A percentile compares a stretch with the other conserved stretches of the same genome.
phyloP scores from a whole-genome alignment of 2,329 filamentous ascomycete species.

The Fusarium tupiense region DNA sequence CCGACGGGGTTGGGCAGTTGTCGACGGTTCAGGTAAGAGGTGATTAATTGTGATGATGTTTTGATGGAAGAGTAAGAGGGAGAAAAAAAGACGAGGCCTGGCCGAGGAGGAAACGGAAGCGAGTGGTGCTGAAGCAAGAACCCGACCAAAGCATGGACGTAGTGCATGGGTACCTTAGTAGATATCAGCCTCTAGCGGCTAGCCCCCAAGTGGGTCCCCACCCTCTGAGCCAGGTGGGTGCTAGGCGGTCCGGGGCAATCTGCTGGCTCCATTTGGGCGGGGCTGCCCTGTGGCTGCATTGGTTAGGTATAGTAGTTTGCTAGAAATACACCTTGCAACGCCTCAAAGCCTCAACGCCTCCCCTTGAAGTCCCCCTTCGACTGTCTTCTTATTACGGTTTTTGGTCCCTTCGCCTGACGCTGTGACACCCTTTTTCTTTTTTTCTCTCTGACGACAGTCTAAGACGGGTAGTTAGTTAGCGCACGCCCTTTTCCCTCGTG shows the following conservation, averaged over 20 bases:
- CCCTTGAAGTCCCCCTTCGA: background rate
- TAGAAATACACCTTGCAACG: background rate
- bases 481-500: constrained; percentile 16
- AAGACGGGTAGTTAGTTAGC: background rate
- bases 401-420: constrained; percentile 6
- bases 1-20: constrained; percentile 6
- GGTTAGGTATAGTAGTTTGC: background rate
- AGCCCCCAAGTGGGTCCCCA: background rate
- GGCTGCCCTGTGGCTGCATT: constrained; percentile 1
- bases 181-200: constrained; percentile 7
- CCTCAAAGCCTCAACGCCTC: constrained; percentile 1
- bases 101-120: constrained; percentile 38
- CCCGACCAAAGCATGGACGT: constrained; percentile 17
- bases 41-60: constrained; percentile 39
- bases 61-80: constrained; percentile 43
- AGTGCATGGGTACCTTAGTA: constrained; percentile 14
- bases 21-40: constrained; percentile 32
- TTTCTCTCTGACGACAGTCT: background rate
- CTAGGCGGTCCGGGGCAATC: constrained; percentile 4
- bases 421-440: constrained; percentile 3
- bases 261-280: background rate
- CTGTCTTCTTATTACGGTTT: background rate
- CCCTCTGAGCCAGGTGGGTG: background rate
- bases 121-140: constrained; percentile 30
- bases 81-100: constrained; percentile 41